Evolutionary conservation across 495 filamentous ascomycete genomes (phyloP), one percentile per base, ranked within the genome.

Genomic region (Podospora pseudocomata): DNA sequence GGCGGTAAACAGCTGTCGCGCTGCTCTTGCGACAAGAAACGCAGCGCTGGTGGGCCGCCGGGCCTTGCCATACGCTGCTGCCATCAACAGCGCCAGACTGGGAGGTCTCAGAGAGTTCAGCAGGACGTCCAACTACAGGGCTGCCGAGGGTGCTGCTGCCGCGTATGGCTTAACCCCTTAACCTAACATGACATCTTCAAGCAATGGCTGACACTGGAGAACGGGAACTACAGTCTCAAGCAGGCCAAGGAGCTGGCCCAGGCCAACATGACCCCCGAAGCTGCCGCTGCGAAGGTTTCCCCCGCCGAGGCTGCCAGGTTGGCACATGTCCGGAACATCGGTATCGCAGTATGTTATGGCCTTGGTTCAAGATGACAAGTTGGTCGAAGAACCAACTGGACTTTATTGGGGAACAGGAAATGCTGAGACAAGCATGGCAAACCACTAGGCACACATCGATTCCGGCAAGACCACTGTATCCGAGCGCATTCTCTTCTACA

Each of bases 401-500:
- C 23, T 55, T 55, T 23, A 49, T n/a, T 16, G 23, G 23, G 27
- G 64, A 20, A 19, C 59, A 6, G 20, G 53, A 64, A 18, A 39
- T 32, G 49, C 69, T 20, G 67, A 63, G 39, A 32, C 39, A 72
- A 56, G 71, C 73, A 76, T 71, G 78, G 70, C 68, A 69, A 63
- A 55, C 66, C 32, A 39, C 68, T 75, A 96, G 91, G 95, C 96
- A 73, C 96, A 99, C 76, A 99, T 99, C 78, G 96, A 99, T 83
- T 96, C 92, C 78, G 96, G 96, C 70, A 99, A 99, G 80, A 99
- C 96, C 27, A 99, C 96, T 44, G 91, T 88, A 71, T 98, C 94
- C 65, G 96, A 99, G 78, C 91, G 96, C 74, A 93, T 99, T 63
- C 91, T 99, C 67, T 99, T 92, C 86, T 99, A 99, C 80, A 99